Percentiles rank a stretch among this genome's conserved stretches.
These are phyloP conservation scores for Citrullus amarus DNA, from an alignment of 306 rosid species.

Conservation along the genomic window DNA sequence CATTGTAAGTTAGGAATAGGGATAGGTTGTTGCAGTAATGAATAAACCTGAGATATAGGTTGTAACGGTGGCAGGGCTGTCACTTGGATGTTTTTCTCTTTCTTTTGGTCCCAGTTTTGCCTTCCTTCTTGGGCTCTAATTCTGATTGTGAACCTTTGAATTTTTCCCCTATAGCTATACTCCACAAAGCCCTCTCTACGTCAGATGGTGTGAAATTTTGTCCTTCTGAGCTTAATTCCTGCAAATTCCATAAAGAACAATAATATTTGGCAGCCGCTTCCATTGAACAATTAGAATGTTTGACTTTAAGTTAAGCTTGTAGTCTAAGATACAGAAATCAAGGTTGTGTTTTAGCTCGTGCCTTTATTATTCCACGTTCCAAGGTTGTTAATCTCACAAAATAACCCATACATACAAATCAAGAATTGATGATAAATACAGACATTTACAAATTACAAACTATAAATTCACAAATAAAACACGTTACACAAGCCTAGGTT, in stretches of 20 bases:
- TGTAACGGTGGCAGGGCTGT: background rate
- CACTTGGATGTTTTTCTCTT: constrained; percentile 34
- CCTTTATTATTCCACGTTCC: background rate
- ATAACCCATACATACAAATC: background rate
- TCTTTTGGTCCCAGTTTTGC: constrained; percentile 32
- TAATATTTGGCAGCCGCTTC: background rate
- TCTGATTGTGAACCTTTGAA: constrained; percentile 20
- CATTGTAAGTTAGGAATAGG: no score
- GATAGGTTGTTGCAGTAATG: no score
- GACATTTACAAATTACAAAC: background rate
- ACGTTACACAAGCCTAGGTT: background rate
- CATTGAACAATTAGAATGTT: background rate
- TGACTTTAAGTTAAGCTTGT: background rate
- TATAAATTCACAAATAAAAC: background rate
- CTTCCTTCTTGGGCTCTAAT: constrained; percentile 22
- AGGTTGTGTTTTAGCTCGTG: background rate
- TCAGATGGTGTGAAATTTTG: constrained; percentile 60
- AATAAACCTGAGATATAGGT: no score
- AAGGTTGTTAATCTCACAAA: background rate
- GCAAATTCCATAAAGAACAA: constrained; percentile 5
- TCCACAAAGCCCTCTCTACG: constrained; percentile 87
- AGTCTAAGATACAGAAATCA: background rate
- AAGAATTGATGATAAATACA: background rate
- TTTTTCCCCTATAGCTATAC: constrained; percentile 37
- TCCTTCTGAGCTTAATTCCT: constrained; percentile 66